A percentile compares a stretch with the other conserved stretches of the same genome.
Evolutionary conservation across 495 filamentous ascomycete genomes (phyloP).

Genomic region (Chlorociboria aeruginascens): DNA sequence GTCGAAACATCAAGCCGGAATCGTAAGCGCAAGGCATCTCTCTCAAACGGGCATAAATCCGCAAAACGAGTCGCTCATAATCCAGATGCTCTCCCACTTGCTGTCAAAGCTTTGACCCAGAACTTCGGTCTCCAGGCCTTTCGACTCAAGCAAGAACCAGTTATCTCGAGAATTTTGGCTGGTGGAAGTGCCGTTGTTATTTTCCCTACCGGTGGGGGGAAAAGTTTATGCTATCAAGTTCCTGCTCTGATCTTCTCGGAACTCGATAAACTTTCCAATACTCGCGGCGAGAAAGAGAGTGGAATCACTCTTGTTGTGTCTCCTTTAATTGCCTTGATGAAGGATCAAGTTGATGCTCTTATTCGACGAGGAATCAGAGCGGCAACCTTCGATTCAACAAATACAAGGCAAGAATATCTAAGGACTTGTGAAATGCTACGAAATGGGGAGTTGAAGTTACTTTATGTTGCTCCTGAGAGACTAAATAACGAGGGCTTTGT

Average conservation of each 20-base stretch:
- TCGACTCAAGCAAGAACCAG: constrained; percentile 35
- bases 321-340: constrained; percentile 46
- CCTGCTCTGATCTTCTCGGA: constrained; percentile 41
- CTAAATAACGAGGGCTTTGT: constrained; percentile 48
- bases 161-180: constrained; percentile 33
- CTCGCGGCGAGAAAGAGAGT: constrained; percentile 11
- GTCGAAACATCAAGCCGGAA: neutral
- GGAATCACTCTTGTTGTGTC: constrained; percentile 44
- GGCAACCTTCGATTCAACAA: constrained; percentile 41
- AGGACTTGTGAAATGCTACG: constrained; percentile 31
- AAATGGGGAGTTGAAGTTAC: constrained; percentile 32
- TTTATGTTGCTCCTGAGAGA: constrained; percentile 47
- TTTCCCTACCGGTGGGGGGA: constrained; percentile 50
- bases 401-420: constrained; percentile 32
- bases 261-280: constrained; percentile 24
- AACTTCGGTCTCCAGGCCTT: constrained; percentile 36
- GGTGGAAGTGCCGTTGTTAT: constrained; percentile 39
- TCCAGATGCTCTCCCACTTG: constrained; percentile 11
- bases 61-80: constrained; percentile 9
- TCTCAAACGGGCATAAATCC: neutral
- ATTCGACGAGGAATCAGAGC: constrained; percentile 33
- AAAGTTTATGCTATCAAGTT: constrained; percentile 46
- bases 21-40: constrained; percentile 6
- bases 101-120: constrained; percentile 25
- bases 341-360: constrained; percentile 45